Percentiles rank a stretch among this genome's conserved stretches.
phyloP scores from a whole-genome alignment of 2,329 filamentous ascomycete genomes.

The Sarocladium strictum region DNA sequence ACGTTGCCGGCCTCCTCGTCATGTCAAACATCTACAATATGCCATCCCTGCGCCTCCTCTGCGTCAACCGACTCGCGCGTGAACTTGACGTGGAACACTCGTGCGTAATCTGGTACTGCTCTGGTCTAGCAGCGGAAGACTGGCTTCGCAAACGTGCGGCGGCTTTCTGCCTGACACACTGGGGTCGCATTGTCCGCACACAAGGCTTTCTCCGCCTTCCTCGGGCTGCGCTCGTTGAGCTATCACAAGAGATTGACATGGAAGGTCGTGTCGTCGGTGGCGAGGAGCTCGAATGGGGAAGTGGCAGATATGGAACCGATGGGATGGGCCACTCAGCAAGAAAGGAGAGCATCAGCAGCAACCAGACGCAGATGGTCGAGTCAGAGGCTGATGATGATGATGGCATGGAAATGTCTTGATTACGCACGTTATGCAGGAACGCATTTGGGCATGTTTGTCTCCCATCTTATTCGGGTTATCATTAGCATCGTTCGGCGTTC shows the following conservation, averaged over 20 bases:
- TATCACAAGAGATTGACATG: conserved; percentile 88
- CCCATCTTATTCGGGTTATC: not conserved
- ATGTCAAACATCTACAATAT: conserved; percentile 99
- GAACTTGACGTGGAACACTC: conserved; percentile 94
- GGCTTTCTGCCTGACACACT: conserved; percentile 84
- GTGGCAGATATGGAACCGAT: conserved; percentile 38
- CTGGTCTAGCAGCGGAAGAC: conserved; percentile 82
- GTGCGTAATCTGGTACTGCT: conserved; percentile 93
- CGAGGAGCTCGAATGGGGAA: conserved; percentile 63
- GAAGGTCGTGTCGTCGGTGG: conserved; percentile 89
- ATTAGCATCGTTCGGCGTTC: not conserved
- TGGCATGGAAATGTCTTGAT: conserved; percentile 51
- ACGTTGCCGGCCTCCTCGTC: conserved; percentile 89
- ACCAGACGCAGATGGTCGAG: conserved; percentile 50
- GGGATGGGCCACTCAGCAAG: conserved; percentile 31
- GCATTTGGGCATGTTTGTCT: not conserved
- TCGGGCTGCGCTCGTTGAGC: conserved; percentile 74
- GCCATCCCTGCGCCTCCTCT: conserved; percentile 82
- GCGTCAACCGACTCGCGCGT: conserved; percentile 81
- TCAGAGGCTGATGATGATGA: conserved; percentile 56
- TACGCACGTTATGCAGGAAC: too few species aligned
- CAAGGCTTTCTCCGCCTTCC: conserved; percentile 78
- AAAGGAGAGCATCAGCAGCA: conserved; percentile 57
- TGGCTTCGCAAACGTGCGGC: conserved; percentile 89
- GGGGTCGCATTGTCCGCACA: conserved; percentile 89